Conservation (phyloP, 257 asterid genomes). For the Solanum bukasovii region DNA sequence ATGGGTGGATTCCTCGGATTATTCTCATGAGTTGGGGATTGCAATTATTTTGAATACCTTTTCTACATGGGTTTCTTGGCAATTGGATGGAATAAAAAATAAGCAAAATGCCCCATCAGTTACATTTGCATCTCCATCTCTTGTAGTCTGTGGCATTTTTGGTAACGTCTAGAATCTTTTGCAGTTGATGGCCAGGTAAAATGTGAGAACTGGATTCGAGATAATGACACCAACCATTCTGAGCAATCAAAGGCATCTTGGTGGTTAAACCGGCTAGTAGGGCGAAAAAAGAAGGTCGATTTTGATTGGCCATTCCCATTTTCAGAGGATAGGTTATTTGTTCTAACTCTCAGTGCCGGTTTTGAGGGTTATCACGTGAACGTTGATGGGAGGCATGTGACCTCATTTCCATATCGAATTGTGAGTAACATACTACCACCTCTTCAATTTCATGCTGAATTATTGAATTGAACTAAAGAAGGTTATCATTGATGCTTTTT, state of each 20-base stretch:
- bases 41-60: not conserved
- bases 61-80: not conserved
- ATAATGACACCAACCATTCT: constrained; percentile 45
- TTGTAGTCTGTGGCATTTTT: not conserved
- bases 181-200: constrained; percentile 78
- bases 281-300: constrained; percentile 56
- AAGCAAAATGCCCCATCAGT: not conserved
- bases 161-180: constrained; percentile 1
- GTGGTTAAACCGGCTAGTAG: constrained; percentile 84
- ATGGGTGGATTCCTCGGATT: not conserved
- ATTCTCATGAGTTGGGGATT: not conserved
- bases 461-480: not conserved
- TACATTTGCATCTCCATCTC: not conserved
- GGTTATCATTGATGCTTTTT: not conserved
- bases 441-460: not conserved
- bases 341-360: constrained; percentile 92
- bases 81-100: not conserved
- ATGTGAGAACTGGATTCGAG: constrained; percentile 81
- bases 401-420: constrained; percentile 92
- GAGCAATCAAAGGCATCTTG: constrained; percentile 67
- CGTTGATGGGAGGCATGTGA: constrained; percentile 87
- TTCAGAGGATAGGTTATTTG: constrained; percentile 67
- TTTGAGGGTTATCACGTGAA: constrained; percentile 86
- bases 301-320: constrained; percentile 92
- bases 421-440: constrained; percentile 30